Evolutionary conservation across 139 green algal genomes (phyloP), one percentile per base, ranked within the genome.

Genomic region (Haematococcus lacustris): DNA sequence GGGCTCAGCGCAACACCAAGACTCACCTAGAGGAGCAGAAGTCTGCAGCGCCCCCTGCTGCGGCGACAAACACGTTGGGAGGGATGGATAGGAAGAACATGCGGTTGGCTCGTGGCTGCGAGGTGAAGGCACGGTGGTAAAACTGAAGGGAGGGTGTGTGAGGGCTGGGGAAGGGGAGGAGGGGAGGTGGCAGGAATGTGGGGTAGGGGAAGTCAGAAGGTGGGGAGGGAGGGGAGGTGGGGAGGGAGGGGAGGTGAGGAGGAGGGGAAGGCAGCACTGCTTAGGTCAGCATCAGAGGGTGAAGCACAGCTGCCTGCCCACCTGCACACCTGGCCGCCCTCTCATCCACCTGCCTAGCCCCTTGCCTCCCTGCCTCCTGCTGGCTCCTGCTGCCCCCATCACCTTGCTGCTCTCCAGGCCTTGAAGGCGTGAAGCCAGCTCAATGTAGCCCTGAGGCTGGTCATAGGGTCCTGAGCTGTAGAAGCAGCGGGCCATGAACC

Each of bases 31-130:
- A 90, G 63, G 86, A 89, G n/a, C 87, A 90, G 39, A 80, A 76
- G 38, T 89, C 81, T 1, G 91, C 86, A 3, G 92, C 92, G 39
- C 80, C 81, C 1, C 68, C 85, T 2, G 92, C 88, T 4, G 91
- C 92, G 5, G 78, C 38, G 4, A 91, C 91, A 82, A 97, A 97
- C 63, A 97, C 91, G 38, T 88, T 91, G 59, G 95, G 95, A 43
- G 95, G 95, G 75, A 99, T 96, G 73, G 95, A 97, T 38, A 99
- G 83, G 89, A 97, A 99, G 81, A 98, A 99, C 47, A 99, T 86
- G 63, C 95, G 83, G 81, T 97, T 93, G 51, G 88, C 83, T 28
- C 73, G 70, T 32, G 82, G 83, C 51, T 70, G 61, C 65, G 40
- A 66, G 25, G n/a, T 3, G 9, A 9, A 28, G 9, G 43, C 17